Evolutionary conservation across 2,329 filamentous ascomycete species (phyloP).

Genomic region (Sporothrix humicola): DNA sequence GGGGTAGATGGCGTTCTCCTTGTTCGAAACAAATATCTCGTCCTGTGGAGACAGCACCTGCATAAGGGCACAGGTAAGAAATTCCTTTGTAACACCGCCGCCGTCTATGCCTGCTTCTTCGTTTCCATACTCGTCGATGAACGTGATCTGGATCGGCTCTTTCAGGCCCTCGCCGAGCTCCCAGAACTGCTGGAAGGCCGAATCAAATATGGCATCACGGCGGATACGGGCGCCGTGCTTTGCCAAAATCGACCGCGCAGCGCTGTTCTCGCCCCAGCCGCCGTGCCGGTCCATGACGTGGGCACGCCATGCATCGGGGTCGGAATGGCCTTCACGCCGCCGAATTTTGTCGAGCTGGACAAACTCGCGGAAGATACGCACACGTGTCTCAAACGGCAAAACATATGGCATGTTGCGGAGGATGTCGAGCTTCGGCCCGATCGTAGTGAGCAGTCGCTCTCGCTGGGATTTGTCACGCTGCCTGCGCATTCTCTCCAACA

Average conservation of each 20-base stretch:
- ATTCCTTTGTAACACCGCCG: conserved; percentile 96
- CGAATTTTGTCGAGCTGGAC: conserved; percentile 81
- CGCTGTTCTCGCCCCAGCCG: conserved; percentile 38
- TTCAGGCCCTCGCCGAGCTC: conserved; percentile 81
- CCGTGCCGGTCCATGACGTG: conserved; percentile 55
- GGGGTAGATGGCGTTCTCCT: conserved; percentile 85
- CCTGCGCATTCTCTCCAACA: conserved; percentile 66
- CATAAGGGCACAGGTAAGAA: conserved; percentile 83
- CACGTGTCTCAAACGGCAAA: conserved; percentile 88
- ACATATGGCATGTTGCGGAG: conserved; percentile 96
- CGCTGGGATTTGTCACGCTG: conserved; percentile 70
- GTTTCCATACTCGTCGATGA: conserved; percentile 87
- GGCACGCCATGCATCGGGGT: conserved; percentile 77
- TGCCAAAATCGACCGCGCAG: conserved; percentile 50
- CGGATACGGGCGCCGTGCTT: conserved; percentile 80
- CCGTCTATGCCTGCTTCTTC: conserved; percentile 94
- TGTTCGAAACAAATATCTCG: conserved; percentile 80
- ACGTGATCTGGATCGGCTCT: conserved; percentile 95
- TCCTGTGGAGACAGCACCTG: conserved; percentile 73
- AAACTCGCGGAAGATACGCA: conserved; percentile 92
- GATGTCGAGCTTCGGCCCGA: conserved; percentile 87
- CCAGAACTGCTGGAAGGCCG: conserved; percentile 86
- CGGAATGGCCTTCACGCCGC: conserved; percentile 69
- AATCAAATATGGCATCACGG: conserved; percentile 79
- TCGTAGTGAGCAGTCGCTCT: conserved; percentile 74